Evolutionary conservation across 768 basidiomycete species (phyloP).

Genomic region (Dictyophora rubrovolvata): DNA sequence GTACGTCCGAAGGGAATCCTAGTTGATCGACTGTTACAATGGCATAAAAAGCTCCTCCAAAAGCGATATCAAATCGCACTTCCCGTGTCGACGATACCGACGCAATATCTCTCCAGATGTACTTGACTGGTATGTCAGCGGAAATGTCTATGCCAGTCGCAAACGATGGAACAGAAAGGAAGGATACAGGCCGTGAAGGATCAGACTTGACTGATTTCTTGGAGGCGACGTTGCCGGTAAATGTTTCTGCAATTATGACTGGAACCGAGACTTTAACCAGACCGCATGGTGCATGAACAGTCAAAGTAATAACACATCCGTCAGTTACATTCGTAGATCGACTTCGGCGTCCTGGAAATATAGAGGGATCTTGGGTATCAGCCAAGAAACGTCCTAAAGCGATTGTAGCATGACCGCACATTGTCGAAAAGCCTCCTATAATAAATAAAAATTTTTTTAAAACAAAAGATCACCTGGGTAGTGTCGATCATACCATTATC

Average conservation of each 20-base stretch:
- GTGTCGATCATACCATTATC: conserved; percentile 25
- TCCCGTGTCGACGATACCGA: not conserved
- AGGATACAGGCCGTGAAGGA: conserved; percentile 21
- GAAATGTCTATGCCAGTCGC: conserved; percentile 19
- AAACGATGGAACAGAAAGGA: conserved; percentile 28
- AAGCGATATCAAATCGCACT: conserved; percentile 26
- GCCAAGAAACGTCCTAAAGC: conserved; percentile 32
- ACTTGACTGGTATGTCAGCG: conserved; percentile 21
- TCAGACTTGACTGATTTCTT: conserved; percentile 18
- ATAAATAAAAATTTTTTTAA: not conserved
- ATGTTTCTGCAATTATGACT: conserved; percentile 1
- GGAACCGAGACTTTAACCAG: conserved; percentile 25
- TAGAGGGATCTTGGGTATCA: conserved; percentile 23
- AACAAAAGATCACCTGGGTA: not conserved
- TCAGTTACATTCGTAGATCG: not conserved
- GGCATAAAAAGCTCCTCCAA: conserved; percentile 32
- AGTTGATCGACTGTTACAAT: conserved; percentile 26
- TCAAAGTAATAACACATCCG: not conserved
- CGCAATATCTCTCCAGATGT: conserved; percentile 19
- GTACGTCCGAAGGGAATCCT: conserved; percentile 23
- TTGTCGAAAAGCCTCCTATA: conserved; percentile 32
- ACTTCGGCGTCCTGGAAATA: conserved; percentile 25
- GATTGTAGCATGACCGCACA: conserved; percentile 34
- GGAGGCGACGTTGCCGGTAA: not conserved
- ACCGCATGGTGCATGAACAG: conserved; percentile 31